Evolutionary conservation across 1,284 basidiomycete species (phyloP), one percentile per base, ranked within the genome.

Genomic region (Cystobasidium sp.): DNA sequence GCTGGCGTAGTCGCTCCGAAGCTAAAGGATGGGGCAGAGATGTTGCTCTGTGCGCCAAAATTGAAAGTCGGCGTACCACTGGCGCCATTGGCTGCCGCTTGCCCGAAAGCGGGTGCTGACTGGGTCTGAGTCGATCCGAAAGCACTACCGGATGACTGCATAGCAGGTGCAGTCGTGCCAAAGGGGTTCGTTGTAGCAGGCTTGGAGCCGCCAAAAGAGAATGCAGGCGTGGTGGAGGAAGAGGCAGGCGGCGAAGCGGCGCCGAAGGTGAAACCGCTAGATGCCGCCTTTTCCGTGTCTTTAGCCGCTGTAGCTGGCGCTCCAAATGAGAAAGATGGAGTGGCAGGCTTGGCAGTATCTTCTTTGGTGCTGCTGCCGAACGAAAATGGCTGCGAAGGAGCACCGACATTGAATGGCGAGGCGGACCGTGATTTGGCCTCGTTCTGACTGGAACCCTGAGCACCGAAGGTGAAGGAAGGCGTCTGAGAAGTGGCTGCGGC

Each of bases 391-490:
- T 59, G 56, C 14, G 56, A 31, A 41, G 56, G 37, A 12, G 56
- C 37, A 18, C 56, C 56, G 31, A 59, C 56, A 20, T 31, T 41
- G 37, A 63, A 63, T 1, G 61, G 61, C 7, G 61, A 63, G 44
- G 61, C 44, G 31, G 61, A 49, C 18, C 44, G 16, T 16, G 61
- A 63, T 44, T 63, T 63, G n/a, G 43, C 47, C 6, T 63, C 61
- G 1, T 41, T 43, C 20, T 63, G 44, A 24, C 7, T 12, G 18
- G 41, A 5, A 22, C 37, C 4, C 7, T 16, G 20, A 22, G 43
- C 49, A 24, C 56, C 58, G 41, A 70, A 70, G 18, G n/a, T 61
- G 68, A 70, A 70, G 24, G 58, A 2, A 10, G 68, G 68, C 22
- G 31, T 12, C 18, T 14, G 16, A 3, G 68, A 22, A 18, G 46